Base-by-base conservation (phyloP, 768 basidiomycete genomes). In the Boletus vinaceobasis region DNA sequence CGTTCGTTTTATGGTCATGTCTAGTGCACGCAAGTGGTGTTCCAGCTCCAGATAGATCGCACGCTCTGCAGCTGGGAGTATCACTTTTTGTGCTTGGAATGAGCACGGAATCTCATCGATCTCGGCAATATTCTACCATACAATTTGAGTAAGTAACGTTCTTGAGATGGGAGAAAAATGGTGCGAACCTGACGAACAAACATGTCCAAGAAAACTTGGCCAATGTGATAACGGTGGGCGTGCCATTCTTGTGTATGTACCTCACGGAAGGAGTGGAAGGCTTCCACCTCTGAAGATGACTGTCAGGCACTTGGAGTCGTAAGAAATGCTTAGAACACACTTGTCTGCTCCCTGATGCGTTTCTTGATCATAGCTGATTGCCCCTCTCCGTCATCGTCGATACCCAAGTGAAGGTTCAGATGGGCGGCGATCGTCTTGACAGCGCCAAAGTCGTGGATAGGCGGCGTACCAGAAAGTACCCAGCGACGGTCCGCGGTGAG, bases 401-500 rank as follows among this genome's bases (percentile, higher is more conserved):
- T 81, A 50, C 95, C 95, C 33, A 98, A 81, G 69, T 98, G 93
- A n/a, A 97, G 73, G 63, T 86, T 83, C 53, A 98, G 75, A 71
- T 95, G 91, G 1, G 87, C 87, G 3, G 90, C 87, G 52, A 96
- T 96, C 3, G 90, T 93, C 74, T 96, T 93, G 60, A 98, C 73
- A 3, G 93, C 86, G 1, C 83, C 86, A 67, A 98, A 97, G 68
- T 95, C 90, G 53, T 89, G 87, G 50, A 93, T 87, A 0, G 94
- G 94, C 8, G 95, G 95, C 23, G 95, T 98, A 13, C 95, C 95
- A 3, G 95, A 98, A n/a, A 98, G 78, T 7, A 98, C 91, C 95
- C 95, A 98, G 52, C 86, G 88, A 42, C 90, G 80, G 47, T 87
- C 85, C 0, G 90, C 86, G 11, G 84, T 82, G 21, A 95, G 72